Base-by-base conservation (phyloP, 2,329 filamentous ascomycete species). In the Venturia carpophila region DNA sequence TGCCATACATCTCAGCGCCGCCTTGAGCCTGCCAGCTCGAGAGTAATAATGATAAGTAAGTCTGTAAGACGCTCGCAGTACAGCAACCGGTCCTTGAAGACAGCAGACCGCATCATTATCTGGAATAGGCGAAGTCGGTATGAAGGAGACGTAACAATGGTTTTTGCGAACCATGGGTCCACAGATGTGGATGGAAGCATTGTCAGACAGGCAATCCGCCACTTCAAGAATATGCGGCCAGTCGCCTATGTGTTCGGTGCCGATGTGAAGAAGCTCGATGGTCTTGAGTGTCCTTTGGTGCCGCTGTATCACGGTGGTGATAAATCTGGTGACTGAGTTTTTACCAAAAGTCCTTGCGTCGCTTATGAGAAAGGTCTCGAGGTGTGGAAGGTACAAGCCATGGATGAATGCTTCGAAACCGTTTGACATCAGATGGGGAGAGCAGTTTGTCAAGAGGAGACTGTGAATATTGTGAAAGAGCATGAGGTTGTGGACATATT, bases 11-110 rank as follows among this genome's bases (percentile, higher is more conserved):
- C 30, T 58, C 27, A 58, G 52, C 27, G 52, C 52, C 30, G 52
- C 52, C 52, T 58, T 58, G 21, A 58, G 27, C 17, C 37, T 58
- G 13, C 52, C 52, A 34, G 52, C 27, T 11, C 27, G 27, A 37
- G 52, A 58, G 52, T 37, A 58, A 19, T 58, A 58, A 58, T 58
- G 52, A 21, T 19, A 58, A 15, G 52, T 58, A n/a, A 58, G 52
- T 58, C 27, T 37, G 30, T 58, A 37, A 58, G 52, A 27, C 1
- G 30, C 52, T 37, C 52, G 30, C 52, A 58, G 19, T n/a, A 27
- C 19, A 34, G 52, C 30, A 6, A 58, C 52, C 3, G 52, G 52
- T n/a, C 52, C 52, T 58, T 58, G 52, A 17, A 58, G 21, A 2
- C 9, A 58, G 27, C 15, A 37, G 11, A 58, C 30, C 5, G 52